These are phyloP conservation scores for Oryza rufipogon DNA, from an alignment of 176 grass and related monocot genomes.

Conservation along the genomic window DNA sequence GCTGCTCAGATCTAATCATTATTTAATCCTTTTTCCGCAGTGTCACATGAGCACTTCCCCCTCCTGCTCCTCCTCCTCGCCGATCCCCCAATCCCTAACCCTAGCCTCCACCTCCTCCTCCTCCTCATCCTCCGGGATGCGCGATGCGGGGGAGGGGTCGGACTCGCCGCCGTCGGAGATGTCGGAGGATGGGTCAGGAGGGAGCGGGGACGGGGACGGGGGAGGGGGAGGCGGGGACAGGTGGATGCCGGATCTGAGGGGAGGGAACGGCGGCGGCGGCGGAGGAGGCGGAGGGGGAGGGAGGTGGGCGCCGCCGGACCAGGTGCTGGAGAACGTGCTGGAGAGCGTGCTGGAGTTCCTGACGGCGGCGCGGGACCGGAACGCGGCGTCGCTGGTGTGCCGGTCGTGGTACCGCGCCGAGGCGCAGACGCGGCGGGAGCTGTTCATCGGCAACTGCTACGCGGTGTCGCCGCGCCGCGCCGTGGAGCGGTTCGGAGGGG, in stretches of 20 bases:
- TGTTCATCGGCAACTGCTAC: slow-evolving; percentile 99
- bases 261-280: slow-evolving; percentile 38
- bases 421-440: slow-evolving; percentile 78
- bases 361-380: slow-evolving; percentile 68
- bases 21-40: slow-evolving; percentile 78
- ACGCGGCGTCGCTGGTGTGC: slow-evolving; percentile 84
- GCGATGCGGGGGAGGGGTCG: slow-evolving; percentile 51
- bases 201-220: slow-evolving; percentile 24
- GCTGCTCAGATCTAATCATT: slow-evolving; percentile 81
- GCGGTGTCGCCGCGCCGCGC: slow-evolving; percentile 71
- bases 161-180: slow-evolving; percentile 66
- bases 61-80: slow-evolving; percentile 38
- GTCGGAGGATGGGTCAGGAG: slow-evolving; percentile 71
- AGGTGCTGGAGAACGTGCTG: slow-evolving; percentile 89
- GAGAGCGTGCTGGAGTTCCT: slow-evolving; percentile 91
- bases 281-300: slow-evolving; percentile 19
- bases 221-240: slow-evolving; percentile 32
- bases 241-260: slow-evolving; percentile 70
- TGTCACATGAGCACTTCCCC: slow-evolving; percentile 65
- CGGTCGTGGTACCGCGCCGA: slow-evolving; percentile 87
- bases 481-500: slow-evolving; percentile 65
- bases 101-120: slow-evolving; percentile 28
- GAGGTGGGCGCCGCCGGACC: slow-evolving; percentile 72
- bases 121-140: slow-evolving; percentile 47
- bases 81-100: slow-evolving; percentile 60